phyloP scores from a whole-genome alignment of 2,329 filamentous ascomycete genomes.

The Hymenoscyphus fructigenus region DNA sequence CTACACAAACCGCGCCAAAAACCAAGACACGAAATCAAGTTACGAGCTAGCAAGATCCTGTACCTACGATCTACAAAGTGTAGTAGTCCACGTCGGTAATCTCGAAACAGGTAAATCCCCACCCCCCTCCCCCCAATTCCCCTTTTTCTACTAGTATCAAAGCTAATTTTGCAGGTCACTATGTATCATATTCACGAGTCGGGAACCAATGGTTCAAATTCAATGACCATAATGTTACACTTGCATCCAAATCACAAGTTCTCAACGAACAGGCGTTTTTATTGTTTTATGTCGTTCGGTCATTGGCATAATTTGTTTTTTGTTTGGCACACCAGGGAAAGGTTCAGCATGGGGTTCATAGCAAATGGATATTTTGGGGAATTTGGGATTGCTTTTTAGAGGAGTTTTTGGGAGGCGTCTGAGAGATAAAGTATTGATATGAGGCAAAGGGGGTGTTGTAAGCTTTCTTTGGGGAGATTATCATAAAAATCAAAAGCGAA shows the following conservation, averaged over 20 bases:
- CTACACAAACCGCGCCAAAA: constrained; percentile 71
- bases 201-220: constrained; percentile 92
- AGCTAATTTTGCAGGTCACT: constrained; percentile 57
- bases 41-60: constrained; percentile 63
- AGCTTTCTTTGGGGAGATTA: not conserved
- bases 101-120: constrained; percentile 72
- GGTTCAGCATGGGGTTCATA: constrained; percentile 11
- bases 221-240: constrained; percentile 89
- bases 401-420: not conserved
- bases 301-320: constrained; percentile 30
- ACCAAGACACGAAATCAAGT: constrained; percentile 49
- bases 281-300: constrained; percentile 78
- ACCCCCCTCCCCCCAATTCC: not conserved
- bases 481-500: not conserved
- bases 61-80: constrained; percentile 83
- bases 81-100: constrained; percentile 90
- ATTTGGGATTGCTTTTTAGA: not conserved
- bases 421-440: not conserved
- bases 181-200: constrained; percentile 83
- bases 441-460: not conserved
- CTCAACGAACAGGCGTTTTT: constrained; percentile 84
- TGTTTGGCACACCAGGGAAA: not conserved
- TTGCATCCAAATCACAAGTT: constrained; percentile 82
- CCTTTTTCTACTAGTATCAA: not conserved
- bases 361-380: constrained; percentile 1